Percentiles rank a stretch among this genome's conserved stretches.
phyloP scores from a whole-genome alignment of 352 stramenopile genomes.

The Pythium inflatum region DNA sequence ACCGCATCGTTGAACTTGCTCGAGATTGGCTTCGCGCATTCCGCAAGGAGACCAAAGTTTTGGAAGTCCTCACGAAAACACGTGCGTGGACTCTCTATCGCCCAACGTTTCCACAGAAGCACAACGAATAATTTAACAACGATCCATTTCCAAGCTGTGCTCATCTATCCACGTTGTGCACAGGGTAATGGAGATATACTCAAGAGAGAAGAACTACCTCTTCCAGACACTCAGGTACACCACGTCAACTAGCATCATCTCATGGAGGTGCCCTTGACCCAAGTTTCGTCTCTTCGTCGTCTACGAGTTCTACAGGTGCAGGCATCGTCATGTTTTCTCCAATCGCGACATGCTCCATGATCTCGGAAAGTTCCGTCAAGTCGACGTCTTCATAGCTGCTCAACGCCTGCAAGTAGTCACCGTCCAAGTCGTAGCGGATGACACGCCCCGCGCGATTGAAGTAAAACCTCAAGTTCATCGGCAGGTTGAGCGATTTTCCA shows the following conservation, averaged over 20 bases:
- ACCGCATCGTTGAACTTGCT: conserved; percentile 8
- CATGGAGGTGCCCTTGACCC: no score
- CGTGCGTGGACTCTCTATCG: conserved; percentile 24
- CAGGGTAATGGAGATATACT: no score
- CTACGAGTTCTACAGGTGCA: neutral
- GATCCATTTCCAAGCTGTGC: no score
- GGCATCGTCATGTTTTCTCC: conserved; percentile 22
- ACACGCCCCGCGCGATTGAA: conserved; percentile 14
- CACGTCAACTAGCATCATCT: no score
- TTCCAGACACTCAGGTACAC: no score
- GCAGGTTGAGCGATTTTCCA: conserved; percentile 1
- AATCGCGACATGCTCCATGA: conserved; percentile 19
- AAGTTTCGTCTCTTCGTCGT: no score
- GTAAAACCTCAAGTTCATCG: conserved; percentile 19
- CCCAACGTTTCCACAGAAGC: neutral
- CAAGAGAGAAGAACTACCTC: no score
- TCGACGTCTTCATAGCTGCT: conserved; percentile 13
- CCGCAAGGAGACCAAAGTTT: conserved; percentile 15
- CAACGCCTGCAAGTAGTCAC: conserved; percentile 20
- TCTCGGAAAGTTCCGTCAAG: conserved; percentile 17
- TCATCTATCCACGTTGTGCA: no score
- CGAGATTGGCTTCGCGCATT: conserved; percentile 26
- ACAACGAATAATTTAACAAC: conserved; percentile 21
- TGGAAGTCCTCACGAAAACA: conserved; percentile 27
- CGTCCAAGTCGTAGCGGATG: conserved; percentile 24